Base-by-base conservation (phyloP, 2,329 filamentous ascomycete genomes). In the Thermochaetoides dissita region DNA sequence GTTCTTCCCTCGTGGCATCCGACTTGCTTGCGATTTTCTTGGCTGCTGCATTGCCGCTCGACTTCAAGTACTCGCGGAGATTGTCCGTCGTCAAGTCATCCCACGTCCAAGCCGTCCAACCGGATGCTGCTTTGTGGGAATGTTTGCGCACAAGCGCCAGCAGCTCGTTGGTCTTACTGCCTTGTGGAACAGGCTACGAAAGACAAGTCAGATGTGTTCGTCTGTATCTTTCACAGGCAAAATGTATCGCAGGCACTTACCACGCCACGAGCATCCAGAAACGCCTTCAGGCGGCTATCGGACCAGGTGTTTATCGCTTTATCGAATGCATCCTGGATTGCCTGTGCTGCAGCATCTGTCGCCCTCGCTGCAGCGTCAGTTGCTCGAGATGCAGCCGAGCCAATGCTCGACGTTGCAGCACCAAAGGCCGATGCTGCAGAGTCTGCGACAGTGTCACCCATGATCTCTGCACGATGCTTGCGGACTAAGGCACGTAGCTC, bases 401-500 rank as follows among this genome's bases (percentile, higher is more conserved):
- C 78, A 38, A 81, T 85, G 46, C 71, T 81, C 38, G 79, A 78
- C 10, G 82, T 86, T 34, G 83, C 83, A 46, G 82, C 81, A 43
- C 81, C 82, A 47, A 72, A 79, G 6, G 72, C 71, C 17, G 74
- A 76, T 29, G 72, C 66, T 33, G 72, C 75, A 17, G 72, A 73
- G 24, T 63, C 71, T 8, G 68, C 60, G 9, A 74, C 61, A 39
- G 72, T 83, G 54, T 86, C 79, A 46, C 78, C 80, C 11, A 79
- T 67, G 37, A 89, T 67, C 45, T 78, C 68, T 45, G 82, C 80
- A 45, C 84, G 81, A 64, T 94, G 76, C 71, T 91, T 93, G 59
- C 89, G 86, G 49, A 89, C 81, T 48, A 96, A 74, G 41, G 89
- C 87, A 41, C 93, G 70, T 28, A 96, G 74, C 62, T 98, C 89